Evolutionary conservation across 805 yeast species (phyloP), one percentile per base, ranked within the genome.

Genomic region (Maudiozyma pseudohumilis): DNA sequence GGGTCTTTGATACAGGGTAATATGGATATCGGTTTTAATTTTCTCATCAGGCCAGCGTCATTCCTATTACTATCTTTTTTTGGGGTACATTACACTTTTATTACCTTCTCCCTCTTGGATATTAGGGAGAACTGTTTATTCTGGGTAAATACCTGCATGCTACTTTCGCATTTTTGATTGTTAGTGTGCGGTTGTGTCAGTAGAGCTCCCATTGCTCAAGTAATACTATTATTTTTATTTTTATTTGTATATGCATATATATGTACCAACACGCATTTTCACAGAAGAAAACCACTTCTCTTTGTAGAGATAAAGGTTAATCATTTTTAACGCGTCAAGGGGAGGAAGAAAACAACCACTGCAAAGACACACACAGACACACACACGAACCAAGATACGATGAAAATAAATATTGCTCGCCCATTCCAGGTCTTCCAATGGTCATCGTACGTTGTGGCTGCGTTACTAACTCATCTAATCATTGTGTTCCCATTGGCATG

Each of bases 391-490:
- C n/a, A n/a, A n/a, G n/a, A n/a, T n/a, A n/a, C n/a, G n/a, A 56
- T 57, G 62, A 42, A 42, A 27, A 24, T 58, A 8, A 55, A 58
- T 39, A 22, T 58, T 9, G 41, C 58, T 6, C 41, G 42, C 13
- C 60, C 60, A n/a, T 44, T 56, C 9, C 56, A 53, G 37, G 25
- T 49, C 33, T 35, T 53, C 8, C 59, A 56, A 49, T 54, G 59
- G 57, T 40, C 48, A 18, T 35, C 47, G 1, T 55, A 56, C 25
- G 16, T 43, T 2, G 19, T 44, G 2, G 17, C 45, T 2, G 23
- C 50, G 7, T 36, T 52, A 9, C 16, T 47, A 6, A 44, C 55
- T 15, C 50, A 56, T 30, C 3, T 56, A 3, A 12, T 50, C 18
- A 27, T 58, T 6, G 45, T 58, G 12, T 40, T 50, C 19, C 63